phyloP scores from a whole-genome alignment of 2,329 filamentous ascomycete genomes.

The Arthrobotrys sinensis region DNA sequence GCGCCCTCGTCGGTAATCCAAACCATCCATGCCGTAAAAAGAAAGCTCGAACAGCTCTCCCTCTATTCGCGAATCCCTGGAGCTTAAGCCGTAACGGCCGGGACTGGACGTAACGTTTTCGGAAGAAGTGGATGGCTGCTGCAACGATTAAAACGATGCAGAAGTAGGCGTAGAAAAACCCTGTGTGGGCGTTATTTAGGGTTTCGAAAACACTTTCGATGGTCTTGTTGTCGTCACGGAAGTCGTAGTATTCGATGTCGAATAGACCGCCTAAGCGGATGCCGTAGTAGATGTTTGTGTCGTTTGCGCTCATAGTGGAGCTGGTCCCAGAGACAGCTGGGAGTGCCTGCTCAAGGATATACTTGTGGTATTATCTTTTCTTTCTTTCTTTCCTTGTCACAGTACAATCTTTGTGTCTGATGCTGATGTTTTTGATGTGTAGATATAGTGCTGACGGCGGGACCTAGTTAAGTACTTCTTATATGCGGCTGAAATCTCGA shows the following conservation, averaged over 20 bases:
- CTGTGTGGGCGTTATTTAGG: slow-evolving; percentile 56
- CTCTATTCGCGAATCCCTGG: slow-evolving; percentile 27
- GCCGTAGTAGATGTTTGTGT: slow-evolving; percentile 60
- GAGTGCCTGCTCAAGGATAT: slow-evolving; percentile 7
- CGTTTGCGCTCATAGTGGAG: slow-evolving; percentile 34
- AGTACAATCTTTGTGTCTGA: no score
- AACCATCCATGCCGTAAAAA: slow-evolving; percentile 56
- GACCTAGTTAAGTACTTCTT: slow-evolving; percentile 5
- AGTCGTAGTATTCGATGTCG: slow-evolving; percentile 44
- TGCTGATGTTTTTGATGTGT: not conserved
- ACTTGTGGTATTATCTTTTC: not conserved
- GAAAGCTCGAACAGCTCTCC: slow-evolving; percentile 33
- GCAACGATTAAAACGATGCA: slow-evolving; percentile 38
- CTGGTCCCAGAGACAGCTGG: slow-evolving; percentile 40
- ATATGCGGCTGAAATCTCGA: slow-evolving; percentile 43
- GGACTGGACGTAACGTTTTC: slow-evolving; percentile 43
- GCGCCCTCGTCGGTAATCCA: slow-evolving; percentile 53
- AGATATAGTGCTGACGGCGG: not conserved
- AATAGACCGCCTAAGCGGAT: slow-evolving; percentile 56
- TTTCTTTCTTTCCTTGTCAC: not conserved
- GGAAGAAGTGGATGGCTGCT: slow-evolving; percentile 45
- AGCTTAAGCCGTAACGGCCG: slow-evolving; percentile 39
- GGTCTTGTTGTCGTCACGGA: slow-evolving; percentile 49
- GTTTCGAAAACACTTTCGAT: slow-evolving; percentile 60
- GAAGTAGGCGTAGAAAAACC: slow-evolving; percentile 60